Evolutionary conservation across 805 yeast genomes (phyloP), one percentile per base, ranked within the genome.

Genomic region (Metschnikowia koreensis): DNA sequence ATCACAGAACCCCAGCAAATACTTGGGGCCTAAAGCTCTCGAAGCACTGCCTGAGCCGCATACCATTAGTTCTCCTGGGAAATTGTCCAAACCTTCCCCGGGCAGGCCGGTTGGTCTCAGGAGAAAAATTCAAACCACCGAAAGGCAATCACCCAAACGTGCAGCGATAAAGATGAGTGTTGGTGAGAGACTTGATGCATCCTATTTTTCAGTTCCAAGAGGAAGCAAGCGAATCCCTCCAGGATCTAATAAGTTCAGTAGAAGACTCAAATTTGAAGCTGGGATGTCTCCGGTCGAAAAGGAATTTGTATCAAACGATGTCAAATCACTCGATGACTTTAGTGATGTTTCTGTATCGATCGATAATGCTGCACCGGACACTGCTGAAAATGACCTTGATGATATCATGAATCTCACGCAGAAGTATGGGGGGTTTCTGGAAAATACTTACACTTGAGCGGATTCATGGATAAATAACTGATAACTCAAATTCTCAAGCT

Each of bases 221-320:
- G 16, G 10, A 16, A 42, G 27, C 4, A 38, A 42, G 16, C 27
- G 58, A 13, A 51, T 57, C 6, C 54, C 52, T 1, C 51, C 55
- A 11, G 55, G 60, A 6, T 50, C 52, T 27, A 57, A 57, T 38
- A 45, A 26, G 16, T 45, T 55, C 10, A 49, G 49, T 22, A 36
- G 15, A 27, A 36, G 52, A 37, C 50, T 55, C 13, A 49, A 26
- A 16, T 27, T 36, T 27, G 43, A 43, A 17, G 22, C 44, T 11
- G 51, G 43, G 26, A 29, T 43, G 36, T 48, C 38, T 22, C 44
- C n/a, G 49, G 39, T 9, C 3, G 39, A 16, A 37, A 16, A 7
- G 16, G 39, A 13, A 6, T 5, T n/a, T 11, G 10, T 6, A n/a
- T 8, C 15, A 37, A 22, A 22, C 22, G 22, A 22, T 4, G 22